Evolutionary conservation across 176 grass and related monocot species (phyloP), one percentile per base, ranked within the genome.

Genomic region (Calamus simplicifolius): DNA sequence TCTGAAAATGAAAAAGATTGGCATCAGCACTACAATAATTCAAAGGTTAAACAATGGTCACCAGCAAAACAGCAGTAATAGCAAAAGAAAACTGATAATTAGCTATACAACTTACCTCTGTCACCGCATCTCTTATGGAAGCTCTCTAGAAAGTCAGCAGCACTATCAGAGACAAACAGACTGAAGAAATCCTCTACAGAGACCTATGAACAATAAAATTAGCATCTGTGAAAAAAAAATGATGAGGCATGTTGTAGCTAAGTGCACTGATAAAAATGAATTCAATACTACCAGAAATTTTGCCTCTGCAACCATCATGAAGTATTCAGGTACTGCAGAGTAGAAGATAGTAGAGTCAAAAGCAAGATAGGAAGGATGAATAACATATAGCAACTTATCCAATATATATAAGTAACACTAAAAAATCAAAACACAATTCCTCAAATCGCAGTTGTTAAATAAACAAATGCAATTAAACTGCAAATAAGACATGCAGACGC

Each of bases 51-150:
- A n/a, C 16, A n/a, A n/a, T 2, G 29, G 16, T 29, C 19, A 25
- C 27, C 25, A 12, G 58, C 4, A 4, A 59, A 58, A 19, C 29
- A 50, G 6, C 5, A 1, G 5, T 25, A 57, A 0, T 13, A 43
- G 35, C 35, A 43, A 43, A 8, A 43, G 35, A 43, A 43, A 43
- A 12, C 31, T 43, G 35, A 2, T 43, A 43, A 43, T 43, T 43
- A 43, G 35, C 35, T 13, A 43, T 43, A 8, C 35, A 43, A 12
- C 35, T 70, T 73, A 93, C 94, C 94, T 79, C 89, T 98, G 69
- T 89, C 94, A 51, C 81, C 76, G 6, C 88, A 98, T 52, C 70
- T 89, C 79, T 82, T 85, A 59, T 93, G 94, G 59, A 69, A 85
- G 89, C 89, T 85, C 65, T 93, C 82, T 54, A 81, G 17, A 89